Conservation (phyloP, 495 filamentous ascomycete species). For the Penicillium salamii region DNA sequence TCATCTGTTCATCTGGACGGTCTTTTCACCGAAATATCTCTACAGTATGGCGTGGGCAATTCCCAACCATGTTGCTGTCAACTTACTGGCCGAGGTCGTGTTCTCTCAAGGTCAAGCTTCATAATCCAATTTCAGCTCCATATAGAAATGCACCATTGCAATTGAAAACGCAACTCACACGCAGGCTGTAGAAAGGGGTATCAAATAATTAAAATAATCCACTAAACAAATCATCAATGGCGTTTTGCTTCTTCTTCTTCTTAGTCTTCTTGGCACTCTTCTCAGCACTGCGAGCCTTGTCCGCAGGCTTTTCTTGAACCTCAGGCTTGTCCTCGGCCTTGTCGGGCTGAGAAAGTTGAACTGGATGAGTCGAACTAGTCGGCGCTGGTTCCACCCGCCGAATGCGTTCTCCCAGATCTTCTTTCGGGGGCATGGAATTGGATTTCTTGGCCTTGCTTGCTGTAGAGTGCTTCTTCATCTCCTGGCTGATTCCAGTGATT, state of each 20-base stretch:
- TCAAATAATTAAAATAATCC: conserved; percentile 41
- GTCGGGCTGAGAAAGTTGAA: not conserved
- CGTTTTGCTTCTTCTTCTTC: conserved; percentile 52
- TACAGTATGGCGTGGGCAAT: conserved; percentile 85
- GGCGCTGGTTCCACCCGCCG: conserved; percentile 20
- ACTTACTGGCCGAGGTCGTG: conserved; percentile 44
- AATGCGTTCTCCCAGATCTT: conserved; percentile 36
- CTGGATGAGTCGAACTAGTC: not conserved
- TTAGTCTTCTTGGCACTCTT: conserved; percentile 31
- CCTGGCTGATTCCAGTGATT: conserved; percentile 34
- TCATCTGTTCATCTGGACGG: conserved; percentile 98
- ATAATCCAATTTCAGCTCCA: not conserved
- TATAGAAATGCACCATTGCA: not conserved
- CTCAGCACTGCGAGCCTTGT: not conserved
- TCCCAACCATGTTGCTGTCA: conserved; percentile 73
- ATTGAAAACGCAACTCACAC: not conserved
- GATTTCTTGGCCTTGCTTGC: not conserved
- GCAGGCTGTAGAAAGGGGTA: conserved; percentile 30
- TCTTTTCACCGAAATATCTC: conserved; percentile 95
- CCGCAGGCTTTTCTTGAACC: not conserved
- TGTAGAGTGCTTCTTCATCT: conserved; percentile 10
- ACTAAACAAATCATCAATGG: conserved; percentile 62
- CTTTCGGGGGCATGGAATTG: not conserved
- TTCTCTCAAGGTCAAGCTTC: conserved; percentile 47
- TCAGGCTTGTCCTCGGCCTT: no score